Evolutionary conservation across 1,284 basidiomycete genomes (phyloP), one percentile per base, ranked within the genome.

Genomic region (Acaromyces ingoldii): DNA sequence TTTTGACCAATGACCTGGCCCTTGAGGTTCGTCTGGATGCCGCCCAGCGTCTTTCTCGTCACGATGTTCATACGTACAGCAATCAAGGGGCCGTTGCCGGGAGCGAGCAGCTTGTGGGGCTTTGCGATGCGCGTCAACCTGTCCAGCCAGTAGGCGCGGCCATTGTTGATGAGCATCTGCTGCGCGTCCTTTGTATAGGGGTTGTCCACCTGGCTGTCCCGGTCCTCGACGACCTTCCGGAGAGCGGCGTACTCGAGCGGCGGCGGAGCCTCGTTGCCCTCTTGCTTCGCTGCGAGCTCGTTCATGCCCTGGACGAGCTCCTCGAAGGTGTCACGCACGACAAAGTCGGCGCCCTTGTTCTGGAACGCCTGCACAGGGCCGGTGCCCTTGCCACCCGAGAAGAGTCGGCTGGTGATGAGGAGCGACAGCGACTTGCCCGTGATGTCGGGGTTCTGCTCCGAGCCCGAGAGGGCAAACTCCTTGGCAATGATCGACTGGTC

Each of bases 381-480:
- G 17, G 55, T n/a, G n/a, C 55, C 55, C 22, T 45, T 45, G 11
- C 42, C 42, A 30, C 25, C 25, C n/a, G n/a, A n/a, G 34, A 33
- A 48, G 26, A 53, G 19, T 10, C 51, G 31, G 11, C 52, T 28
- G 15, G 34, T 29, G 2, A 57, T 6, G 10, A 49, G 11, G 17
- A 33, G 26, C 22, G 31, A 36, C 37, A 53, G 4, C 13, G 22
- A 26, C 51, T 57, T 57, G 13, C 40, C 19, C 13, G 55, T 53
- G 28, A 57, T 25, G 49, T 57, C 55, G 2, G 51, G 51, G 43
- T 57, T 57, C 37, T 57, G 55, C 43, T 57, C 55, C 17, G 49
- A 52, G 25, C 55, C 55, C 7, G 43, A 48, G 10, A 57, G 38
- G 13, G 55, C 50, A 29, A 57, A 49, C 30, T 57, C 55, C 38